Evolutionary conservation across 768 basidiomycete genomes (phyloP), one percentile per base, ranked within the genome.

Genomic region (Brasilioporus rufonigricans): DNA sequence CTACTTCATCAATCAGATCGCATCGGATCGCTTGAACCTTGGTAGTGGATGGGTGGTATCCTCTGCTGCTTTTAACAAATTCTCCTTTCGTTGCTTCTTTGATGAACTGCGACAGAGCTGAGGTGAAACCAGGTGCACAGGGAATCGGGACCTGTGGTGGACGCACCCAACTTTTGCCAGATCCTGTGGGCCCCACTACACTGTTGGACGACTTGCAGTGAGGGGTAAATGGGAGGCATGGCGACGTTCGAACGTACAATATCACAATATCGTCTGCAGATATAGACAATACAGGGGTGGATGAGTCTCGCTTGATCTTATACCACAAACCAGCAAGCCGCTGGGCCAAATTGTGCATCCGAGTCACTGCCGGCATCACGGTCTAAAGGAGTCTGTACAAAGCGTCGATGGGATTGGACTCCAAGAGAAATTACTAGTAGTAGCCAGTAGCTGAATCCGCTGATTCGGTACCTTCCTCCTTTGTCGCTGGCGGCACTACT

Each of bases 81-180:
- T 50, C 44, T 0, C 52, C 24, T 10, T 11, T 55, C 2, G 61
- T 65, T 1, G 44, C 63, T 32, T 50, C 31, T 35, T 32, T 62
- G 33, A 39, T 43, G 23, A 64, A 64, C 63, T 64, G 32, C 24
- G 21, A 27, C 11, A 1, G 21, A 24, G 10, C 18, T 59, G 18
- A 46, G 50, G 44, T 18, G 8, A 40, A 11, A 44, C 1, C 21
- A 9, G 13, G 18, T 1, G n/a, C 1, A 23, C n/a, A 8, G 6
- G 19, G 5, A n/a, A 24, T 16, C 9, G 27, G 27, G 9, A 29
- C 27, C 33, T 33, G 4, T 33, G 14, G 18, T 3, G 10, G 21
- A 53, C 63, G 16, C 24, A 64, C 63, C 63, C 60, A 64, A 24
- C 63, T 64, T 32, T 64, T 64, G 0, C 63, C 63, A 0, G 60